A percentile compares a stretch with the other conserved stretches of the same genome.
Evolutionary conservation across 208 protist species (phyloP).

Genomic region (Acanthamoeba sp.): DNA sequence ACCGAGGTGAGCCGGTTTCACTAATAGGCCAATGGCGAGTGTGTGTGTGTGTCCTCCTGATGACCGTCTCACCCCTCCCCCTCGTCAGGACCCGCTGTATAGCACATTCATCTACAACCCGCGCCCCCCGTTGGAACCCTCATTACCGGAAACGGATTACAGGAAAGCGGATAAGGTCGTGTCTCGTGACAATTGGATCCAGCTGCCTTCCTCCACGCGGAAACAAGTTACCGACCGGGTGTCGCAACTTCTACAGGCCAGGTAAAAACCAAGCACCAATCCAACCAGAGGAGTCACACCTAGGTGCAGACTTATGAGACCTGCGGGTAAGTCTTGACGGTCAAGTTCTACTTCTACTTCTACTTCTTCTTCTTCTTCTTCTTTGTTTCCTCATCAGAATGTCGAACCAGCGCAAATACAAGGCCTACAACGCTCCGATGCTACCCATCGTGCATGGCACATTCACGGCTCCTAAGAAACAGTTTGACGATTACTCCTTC

Average conservation of each 20-base stretch:
- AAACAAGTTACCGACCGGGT: neutral
- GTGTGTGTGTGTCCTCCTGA: too few species aligned
- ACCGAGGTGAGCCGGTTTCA: too few species aligned
- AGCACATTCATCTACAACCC: conserved; percentile 49
- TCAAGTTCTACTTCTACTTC: too few species aligned
- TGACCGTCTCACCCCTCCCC: too few species aligned
- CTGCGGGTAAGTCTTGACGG: too few species aligned
- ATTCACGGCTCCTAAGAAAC: neutral
- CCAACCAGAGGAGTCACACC: too few species aligned
- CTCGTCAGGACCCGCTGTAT: conserved; percentile 51
- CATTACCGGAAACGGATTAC: neutral
- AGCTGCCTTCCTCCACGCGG: neutral
- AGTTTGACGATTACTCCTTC: neutral
- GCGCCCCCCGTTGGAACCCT: neutral
- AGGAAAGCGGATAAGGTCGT: neutral
- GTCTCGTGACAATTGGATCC: neutral
- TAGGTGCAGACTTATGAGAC: too few species aligned
- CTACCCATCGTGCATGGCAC: conserved; percentile 19
- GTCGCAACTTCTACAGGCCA: neutral
- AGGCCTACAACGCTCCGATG: neutral
- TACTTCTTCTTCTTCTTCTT: neutral
- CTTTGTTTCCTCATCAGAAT: neutral
- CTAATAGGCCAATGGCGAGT: too few species aligned
- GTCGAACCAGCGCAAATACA: neutral
- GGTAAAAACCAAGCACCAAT: too few species aligned